Conservation (phyloP, 1,284 basidiomycete genomes). For the Trichosporon ovoides region DNA sequence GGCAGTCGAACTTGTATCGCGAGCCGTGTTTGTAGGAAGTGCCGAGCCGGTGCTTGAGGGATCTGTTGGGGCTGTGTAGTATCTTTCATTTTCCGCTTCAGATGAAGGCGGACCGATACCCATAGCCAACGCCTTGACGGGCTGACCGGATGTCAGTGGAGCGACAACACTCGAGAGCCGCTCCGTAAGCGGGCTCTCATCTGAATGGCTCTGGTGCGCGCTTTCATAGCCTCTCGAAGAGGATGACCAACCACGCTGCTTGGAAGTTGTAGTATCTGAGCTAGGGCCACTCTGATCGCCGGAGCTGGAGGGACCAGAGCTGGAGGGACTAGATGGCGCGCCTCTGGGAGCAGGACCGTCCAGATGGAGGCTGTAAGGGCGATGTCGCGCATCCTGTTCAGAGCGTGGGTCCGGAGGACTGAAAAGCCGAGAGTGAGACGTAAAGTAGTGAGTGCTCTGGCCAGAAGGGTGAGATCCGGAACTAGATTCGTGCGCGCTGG, state of each 20-base stretch:
- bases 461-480: neutral
- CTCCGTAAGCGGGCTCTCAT: neutral
- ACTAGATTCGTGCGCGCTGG: neutral
- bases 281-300: neutral
- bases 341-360: neutral
- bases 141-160: neutral
- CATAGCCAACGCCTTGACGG: neutral
- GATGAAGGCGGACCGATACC: neutral
- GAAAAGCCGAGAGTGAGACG: neutral
- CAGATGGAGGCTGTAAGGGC: neutral
- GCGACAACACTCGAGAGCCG: neutral
- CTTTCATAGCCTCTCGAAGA: neutral
- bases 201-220: neutral
- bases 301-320: neutral
- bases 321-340: neutral
- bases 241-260: neutral
- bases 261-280: neutral
- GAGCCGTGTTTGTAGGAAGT: neutral
- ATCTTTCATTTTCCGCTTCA: neutral
- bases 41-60: neutral
- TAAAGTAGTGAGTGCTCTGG: neutral
- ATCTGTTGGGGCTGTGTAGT: neutral
- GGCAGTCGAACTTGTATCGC: neutral
- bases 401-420: neutral
- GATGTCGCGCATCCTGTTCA: neutral